Evolutionary conservation across 306 rosid genomes (phyloP).

Genomic region (Geum urbanum): DNA sequence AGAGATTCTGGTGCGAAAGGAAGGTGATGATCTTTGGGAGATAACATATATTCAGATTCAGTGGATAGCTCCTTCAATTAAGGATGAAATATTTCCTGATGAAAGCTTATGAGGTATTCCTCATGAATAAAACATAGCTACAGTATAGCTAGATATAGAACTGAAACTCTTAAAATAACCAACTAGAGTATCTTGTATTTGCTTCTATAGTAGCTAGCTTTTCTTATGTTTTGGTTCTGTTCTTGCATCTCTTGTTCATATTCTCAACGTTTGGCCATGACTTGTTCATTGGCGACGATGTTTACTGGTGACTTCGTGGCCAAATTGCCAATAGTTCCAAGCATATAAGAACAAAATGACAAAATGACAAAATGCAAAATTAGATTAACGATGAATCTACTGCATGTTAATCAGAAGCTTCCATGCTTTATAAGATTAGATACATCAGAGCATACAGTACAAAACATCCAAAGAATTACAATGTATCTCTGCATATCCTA

Average conservation of each 20-base stretch:
- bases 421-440: conserved; percentile 1
- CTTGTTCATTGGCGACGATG: no score
- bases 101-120: not conserved
- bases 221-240: not conserved
- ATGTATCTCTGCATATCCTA: conserved; percentile 12
- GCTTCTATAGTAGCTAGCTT: not conserved
- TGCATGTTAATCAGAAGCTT: conserved; percentile 2
- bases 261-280: no score
- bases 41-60: conserved; percentile 75
- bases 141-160: not conserved
- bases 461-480: conserved; percentile 2
- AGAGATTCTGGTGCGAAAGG: conserved; percentile 48
- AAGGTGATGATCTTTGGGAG: conserved; percentile 84
- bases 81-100: conserved; percentile 79
- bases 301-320: no score
- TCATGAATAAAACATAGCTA: not conserved
- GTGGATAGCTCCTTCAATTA: conserved; percentile 80
- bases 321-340: no score
- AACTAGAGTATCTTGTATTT: not conserved
- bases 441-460: not conserved
- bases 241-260: no score
- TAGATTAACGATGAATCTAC: not conserved
- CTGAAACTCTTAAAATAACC: not conserved
- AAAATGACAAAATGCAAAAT: no score
- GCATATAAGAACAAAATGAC: no score